Evolutionary conservation across 2,329 filamentous ascomycete species (phyloP).

Genomic region (Rasamsonia emersonii): DNA sequence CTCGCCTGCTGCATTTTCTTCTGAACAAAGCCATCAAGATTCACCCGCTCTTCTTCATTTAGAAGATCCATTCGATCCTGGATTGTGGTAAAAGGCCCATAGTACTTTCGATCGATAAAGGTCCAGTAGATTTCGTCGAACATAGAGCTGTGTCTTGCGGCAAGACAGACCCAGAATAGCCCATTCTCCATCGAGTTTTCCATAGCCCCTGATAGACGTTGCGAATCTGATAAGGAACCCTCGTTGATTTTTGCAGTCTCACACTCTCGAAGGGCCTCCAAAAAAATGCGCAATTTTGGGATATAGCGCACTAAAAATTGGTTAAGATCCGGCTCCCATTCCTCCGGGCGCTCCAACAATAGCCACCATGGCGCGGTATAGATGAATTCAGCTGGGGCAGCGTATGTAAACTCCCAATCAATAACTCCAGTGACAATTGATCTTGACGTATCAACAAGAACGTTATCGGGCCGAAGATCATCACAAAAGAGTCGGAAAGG

Average conservation of each 20-base stretch:
- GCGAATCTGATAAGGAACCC: conserved; percentile 10
- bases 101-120: conserved; percentile 18
- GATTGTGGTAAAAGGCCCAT: conserved; percentile 16
- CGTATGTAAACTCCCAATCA: conserved; percentile 22
- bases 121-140: conserved; percentile 25
- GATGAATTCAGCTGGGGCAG: conserved; percentile 16
- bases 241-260: conserved; percentile 14
- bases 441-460: conserved; percentile 15
- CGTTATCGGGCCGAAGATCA: conserved; percentile 20
- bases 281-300: conserved; percentile 15
- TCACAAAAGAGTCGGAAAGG: conserved; percentile 22
- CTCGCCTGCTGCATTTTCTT: conserved; percentile 17
- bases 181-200: conserved; percentile 16
- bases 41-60: conserved; percentile 15
- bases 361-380: conserved; percentile 20
- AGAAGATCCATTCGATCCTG: conserved; percentile 16
- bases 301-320: conserved; percentile 16
- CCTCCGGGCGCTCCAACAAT: conserved; percentile 18
- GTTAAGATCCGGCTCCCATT: conserved; percentile 19
- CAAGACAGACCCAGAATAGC: conserved; percentile 21
- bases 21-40: conserved; percentile 15
- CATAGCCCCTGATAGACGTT: conserved; percentile 18
- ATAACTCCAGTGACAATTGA: conserved; percentile 15
- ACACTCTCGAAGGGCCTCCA: conserved; percentile 17
- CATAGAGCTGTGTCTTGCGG: conserved; percentile 16